Evolutionary conservation across 495 filamentous ascomycete species (phyloP).

Genomic region (Talaromyces stipitatus): DNA sequence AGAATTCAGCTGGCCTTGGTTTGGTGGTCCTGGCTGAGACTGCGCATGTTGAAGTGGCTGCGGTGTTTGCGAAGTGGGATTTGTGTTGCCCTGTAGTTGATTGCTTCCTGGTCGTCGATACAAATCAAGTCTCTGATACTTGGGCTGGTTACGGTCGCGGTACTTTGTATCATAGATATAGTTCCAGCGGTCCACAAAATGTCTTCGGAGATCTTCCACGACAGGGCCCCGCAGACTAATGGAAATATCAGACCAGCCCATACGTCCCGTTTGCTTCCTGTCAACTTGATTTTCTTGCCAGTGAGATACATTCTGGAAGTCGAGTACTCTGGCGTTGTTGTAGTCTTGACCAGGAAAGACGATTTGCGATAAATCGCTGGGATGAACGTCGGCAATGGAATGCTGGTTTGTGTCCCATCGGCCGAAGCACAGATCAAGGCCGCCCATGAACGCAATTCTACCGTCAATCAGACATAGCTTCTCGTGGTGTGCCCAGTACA

Average conservation of each 20-base stretch:
- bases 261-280: conserved; percentile 68
- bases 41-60: neutral
- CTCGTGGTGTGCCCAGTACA: conserved; percentile 97
- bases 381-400: conserved; percentile 79
- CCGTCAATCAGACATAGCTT: conserved; percentile 85
- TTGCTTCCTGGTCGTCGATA: conserved; percentile 22
- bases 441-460: conserved; percentile 81
- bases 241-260: conserved; percentile 92
- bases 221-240: conserved; percentile 74
- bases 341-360: conserved; percentile 91
- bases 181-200: conserved; percentile 90
- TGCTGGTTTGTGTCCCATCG: conserved; percentile 65
- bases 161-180: conserved; percentile 88
- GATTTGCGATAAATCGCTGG: conserved; percentile 60
- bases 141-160: conserved; percentile 48
- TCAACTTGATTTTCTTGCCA: conserved; percentile 86
- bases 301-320: conserved; percentile 78
- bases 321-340: conserved; percentile 82
- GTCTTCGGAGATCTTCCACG: conserved; percentile 65
- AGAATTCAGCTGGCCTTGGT: neutral
- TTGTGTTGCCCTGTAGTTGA: conserved; percentile 6
- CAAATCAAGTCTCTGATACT: conserved; percentile 50
- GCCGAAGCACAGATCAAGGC: conserved; percentile 53
- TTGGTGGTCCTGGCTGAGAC: conserved; percentile 5
- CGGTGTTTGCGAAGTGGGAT: neutral